A percentile compares a stretch with the other conserved stretches of the same genome.
Evolutionary conservation across 2,329 filamentous ascomycete species (phyloP).

Genomic region (Botrytis sinoallii): DNA sequence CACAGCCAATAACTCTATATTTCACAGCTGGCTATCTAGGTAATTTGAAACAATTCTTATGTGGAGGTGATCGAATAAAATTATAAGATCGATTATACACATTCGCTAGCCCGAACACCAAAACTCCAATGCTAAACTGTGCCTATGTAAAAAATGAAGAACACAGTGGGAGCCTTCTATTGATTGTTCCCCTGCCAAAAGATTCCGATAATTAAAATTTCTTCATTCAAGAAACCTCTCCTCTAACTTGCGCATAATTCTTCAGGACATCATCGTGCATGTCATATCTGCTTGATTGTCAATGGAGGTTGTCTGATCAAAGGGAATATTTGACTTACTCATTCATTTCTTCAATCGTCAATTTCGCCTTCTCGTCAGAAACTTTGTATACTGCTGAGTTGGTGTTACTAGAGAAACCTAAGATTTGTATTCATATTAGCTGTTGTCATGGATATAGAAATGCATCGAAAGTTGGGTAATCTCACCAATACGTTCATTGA

Average conservation of each 20-base stretch:
- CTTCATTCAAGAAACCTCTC: not conserved
- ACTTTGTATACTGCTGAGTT: slow-evolving; percentile 56
- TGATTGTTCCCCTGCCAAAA: not conserved
- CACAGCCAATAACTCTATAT: not conserved
- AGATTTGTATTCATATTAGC: not conserved
- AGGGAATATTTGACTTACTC: slow-evolving; percentile 38
- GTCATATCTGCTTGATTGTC: not conserved
- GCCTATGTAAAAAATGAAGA: not conserved
- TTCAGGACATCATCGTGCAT: slow-evolving; percentile 7
- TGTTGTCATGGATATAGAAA: not conserved
- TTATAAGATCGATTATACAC: not conserved
- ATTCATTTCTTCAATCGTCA: slow-evolving; percentile 70
- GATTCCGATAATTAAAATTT: not conserved
- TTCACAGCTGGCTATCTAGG: not conserved
- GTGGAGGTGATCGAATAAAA: not conserved
- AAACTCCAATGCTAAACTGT: not conserved
- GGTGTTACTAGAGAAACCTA: slow-evolving; percentile 61
- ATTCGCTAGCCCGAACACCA: not conserved
- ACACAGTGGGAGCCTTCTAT: not conserved
- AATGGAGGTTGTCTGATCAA: not conserved
- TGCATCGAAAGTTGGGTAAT: not conserved
- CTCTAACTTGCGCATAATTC: slow-evolving; percentile 1
- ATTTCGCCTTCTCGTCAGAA: slow-evolving; percentile 54
- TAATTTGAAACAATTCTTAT: not conserved
- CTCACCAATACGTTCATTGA: slow-evolving; percentile 64